Percentiles rank a stretch among this genome's conserved stretches.
These are phyloP conservation scores for Saccharum spontaneum DNA, from an alignment of 176 grass and related monocot genomes.

Conservation along the genomic window DNA sequence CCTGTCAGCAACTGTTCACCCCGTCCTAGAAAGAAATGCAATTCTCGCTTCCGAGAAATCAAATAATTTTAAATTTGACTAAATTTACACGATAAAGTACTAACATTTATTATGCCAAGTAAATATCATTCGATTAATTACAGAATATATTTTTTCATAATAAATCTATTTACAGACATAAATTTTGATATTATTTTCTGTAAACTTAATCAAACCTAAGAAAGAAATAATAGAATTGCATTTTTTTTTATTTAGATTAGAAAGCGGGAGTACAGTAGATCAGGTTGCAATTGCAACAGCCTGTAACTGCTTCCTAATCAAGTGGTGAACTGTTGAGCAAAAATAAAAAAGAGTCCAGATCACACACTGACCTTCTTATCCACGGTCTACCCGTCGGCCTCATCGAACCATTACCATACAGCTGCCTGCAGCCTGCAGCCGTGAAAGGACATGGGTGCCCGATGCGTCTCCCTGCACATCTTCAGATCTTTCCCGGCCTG, in stretches of 20 bases:
- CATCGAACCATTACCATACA: not conserved
- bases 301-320: not conserved
- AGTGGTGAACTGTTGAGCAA: not conserved
- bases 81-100: not conserved
- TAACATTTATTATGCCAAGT: no score
- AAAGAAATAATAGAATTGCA: no score
- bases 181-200: no score
- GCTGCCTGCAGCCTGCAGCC: not conserved
- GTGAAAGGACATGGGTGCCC: constrained; percentile 22
- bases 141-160: no score
- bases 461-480: not conserved
- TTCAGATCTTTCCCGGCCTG: constrained; percentile 29
- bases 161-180: no score
- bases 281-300: not conserved
- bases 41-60: not conserved
- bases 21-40: no score
- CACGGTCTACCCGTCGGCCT: not conserved
- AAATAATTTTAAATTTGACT: not conserved
- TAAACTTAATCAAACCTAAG: no score
- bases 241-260: no score
- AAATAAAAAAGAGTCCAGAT: constrained; percentile 12
- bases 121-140: no score
- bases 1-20: not conserved
- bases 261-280: not conserved
- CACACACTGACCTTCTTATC: not conserved